phyloP scores from a whole-genome alignment of 1,284 basidiomycete species.

The Mycosarcoma mackinlayi region DNA sequence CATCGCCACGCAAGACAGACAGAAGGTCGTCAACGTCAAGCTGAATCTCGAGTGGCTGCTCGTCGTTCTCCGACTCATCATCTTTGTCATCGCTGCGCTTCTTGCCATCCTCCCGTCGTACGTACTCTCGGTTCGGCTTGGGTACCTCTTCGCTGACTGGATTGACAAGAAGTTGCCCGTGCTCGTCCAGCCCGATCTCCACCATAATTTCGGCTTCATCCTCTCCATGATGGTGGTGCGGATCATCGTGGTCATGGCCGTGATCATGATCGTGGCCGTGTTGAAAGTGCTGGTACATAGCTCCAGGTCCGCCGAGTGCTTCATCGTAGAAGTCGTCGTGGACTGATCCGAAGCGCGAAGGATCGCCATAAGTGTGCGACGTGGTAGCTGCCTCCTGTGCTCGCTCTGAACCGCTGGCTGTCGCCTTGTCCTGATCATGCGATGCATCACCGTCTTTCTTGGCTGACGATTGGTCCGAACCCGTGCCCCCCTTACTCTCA shows the following conservation, averaged over 20 bases:
- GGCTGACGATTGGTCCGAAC: no score
- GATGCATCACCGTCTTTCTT: neutral
- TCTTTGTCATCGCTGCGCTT: slow-evolving; percentile 22
- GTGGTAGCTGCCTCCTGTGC: slow-evolving; percentile 8
- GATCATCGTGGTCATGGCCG: slow-evolving; percentile 2
- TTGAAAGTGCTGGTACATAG: slow-evolving; percentile 13
- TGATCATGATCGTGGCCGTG: slow-evolving; percentile 11
- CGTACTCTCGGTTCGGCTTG: slow-evolving; percentile 1
- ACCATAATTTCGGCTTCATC: slow-evolving; percentile 19
- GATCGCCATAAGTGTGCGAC: slow-evolving; percentile 46
- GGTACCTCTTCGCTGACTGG: neutral
- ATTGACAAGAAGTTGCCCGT: slow-evolving; percentile 24
- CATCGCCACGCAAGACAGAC: slow-evolving; percentile 19
- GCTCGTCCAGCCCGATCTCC: slow-evolving; percentile 26
- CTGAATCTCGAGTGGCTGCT: slow-evolving; percentile 26
- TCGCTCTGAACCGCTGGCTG: neutral
- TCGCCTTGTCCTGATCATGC: neutral
- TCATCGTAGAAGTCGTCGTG: slow-evolving; percentile 52
- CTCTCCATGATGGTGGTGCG: neutral
- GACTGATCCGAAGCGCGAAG: slow-evolving; percentile 39
- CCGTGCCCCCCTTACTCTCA: slow-evolving; percentile 5
- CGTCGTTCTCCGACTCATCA: neutral
- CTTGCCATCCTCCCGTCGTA: slow-evolving; percentile 17
- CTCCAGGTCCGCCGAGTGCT: slow-evolving; percentile 31
- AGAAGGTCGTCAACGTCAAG: slow-evolving; percentile 39